phyloP scores from a whole-genome alignment of 164 flowering plant species.

The Piper betle region DNA sequence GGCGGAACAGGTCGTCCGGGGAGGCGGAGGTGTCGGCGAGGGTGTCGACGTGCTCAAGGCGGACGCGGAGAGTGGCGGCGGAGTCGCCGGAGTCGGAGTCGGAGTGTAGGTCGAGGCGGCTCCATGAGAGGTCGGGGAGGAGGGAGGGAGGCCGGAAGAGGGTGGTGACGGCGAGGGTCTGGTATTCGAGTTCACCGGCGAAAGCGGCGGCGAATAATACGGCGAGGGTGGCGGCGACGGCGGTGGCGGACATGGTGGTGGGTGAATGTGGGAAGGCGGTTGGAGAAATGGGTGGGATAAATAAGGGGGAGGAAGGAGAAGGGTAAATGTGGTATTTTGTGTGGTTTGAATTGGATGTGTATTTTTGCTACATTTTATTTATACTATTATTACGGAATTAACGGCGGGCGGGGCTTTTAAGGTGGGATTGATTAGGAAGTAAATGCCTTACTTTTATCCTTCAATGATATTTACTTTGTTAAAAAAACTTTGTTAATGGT shows the following conservation, averaged over 20 bases:
- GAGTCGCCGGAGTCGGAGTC: constrained; percentile 2
- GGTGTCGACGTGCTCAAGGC: constrained; percentile 42
- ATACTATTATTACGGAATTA: neutral
- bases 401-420: no score
- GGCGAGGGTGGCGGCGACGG: neutral
- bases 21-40: constrained; percentile 25
- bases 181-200: constrained; percentile 16
- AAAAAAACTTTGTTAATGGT: no score
- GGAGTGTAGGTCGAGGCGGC: constrained; percentile 12
- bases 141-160: constrained; percentile 24
- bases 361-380: neutral
- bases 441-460: no score
- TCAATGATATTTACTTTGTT: no score
- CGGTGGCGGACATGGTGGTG: neutral
- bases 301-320: neutral
- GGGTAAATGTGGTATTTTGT: neutral
- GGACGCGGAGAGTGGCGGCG: constrained; percentile 17
- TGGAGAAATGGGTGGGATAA: no score
- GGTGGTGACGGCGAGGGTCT: constrained; percentile 25
- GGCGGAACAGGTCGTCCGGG: constrained; percentile 43
- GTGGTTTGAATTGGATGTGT: no score
- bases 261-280: neutral
- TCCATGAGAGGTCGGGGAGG: constrained; percentile 22
- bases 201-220: constrained; percentile 6
- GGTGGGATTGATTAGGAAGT: no score